Percentiles rank a stretch among this genome's conserved stretches.
phyloP scores from a whole-genome alignment of 2,329 filamentous ascomycete species.

The Escovopsis weberi region DNA sequence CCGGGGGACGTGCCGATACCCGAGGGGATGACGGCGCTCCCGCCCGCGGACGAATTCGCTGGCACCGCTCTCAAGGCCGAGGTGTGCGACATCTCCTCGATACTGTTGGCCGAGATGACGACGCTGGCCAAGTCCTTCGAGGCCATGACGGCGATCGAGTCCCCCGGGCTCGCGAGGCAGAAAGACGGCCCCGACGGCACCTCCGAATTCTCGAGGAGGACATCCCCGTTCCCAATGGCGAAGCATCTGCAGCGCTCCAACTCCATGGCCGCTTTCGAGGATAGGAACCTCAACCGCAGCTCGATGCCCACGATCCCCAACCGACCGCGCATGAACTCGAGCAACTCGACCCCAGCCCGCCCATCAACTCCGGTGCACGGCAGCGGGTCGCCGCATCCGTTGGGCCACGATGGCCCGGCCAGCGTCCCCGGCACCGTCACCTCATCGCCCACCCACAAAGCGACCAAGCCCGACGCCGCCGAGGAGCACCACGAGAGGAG shows the following conservation, averaged over 20 bases:
- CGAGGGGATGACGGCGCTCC: constrained; percentile 58
- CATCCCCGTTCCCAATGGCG: constrained; percentile 37
- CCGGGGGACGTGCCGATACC: constrained; percentile 39
- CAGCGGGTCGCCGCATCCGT: constrained; percentile 32
- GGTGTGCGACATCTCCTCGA: constrained; percentile 64
- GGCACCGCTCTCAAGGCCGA: constrained; percentile 69
- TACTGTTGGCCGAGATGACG: constrained; percentile 62
- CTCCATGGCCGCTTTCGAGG: constrained; percentile 37
- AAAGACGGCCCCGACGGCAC: constrained; percentile 27
- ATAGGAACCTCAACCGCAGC: constrained; percentile 56
- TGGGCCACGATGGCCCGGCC: constrained; percentile 33
- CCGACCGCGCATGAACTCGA: constrained; percentile 26
- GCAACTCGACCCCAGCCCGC: constrained; percentile 30
- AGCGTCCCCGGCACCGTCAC: constrained; percentile 20
- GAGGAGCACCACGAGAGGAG: constrained; percentile 35
- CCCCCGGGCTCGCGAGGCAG: constrained; percentile 39
- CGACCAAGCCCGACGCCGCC: constrained; percentile 22
- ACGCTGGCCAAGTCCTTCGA: constrained; percentile 59
- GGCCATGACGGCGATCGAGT: constrained; percentile 60
- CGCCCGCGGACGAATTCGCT: constrained; percentile 51
- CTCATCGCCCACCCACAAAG: constrained; percentile 27
- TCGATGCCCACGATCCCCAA: constrained; percentile 61
- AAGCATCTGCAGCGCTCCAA: constrained; percentile 32
- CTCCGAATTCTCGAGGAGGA: constrained; percentile 28
- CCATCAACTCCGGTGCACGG: constrained; percentile 34